Conservation (phyloP, 208 protist species). For the Wallacemonas sp. region DNA sequence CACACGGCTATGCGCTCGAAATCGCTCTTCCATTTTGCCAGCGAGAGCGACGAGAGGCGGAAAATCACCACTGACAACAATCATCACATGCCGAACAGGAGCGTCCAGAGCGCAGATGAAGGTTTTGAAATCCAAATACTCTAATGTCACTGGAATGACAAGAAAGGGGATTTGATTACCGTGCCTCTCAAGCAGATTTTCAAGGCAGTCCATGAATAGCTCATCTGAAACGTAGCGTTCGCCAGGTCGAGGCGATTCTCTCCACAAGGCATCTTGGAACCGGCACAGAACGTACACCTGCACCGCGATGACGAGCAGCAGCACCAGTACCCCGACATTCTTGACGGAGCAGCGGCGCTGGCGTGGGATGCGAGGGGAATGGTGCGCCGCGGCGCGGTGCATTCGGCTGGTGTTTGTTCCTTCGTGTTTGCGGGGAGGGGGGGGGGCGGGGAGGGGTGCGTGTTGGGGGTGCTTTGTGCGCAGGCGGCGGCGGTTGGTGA, state of each 20-base stretch:
- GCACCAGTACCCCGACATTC: too few relatives aligned
- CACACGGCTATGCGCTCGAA: conserved; percentile 4
- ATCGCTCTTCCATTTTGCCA: background rate
- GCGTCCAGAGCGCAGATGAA: conserved; percentile 35
- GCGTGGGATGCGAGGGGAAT: too few relatives aligned
- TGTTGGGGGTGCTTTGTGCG: too few relatives aligned
- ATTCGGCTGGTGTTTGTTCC: too few relatives aligned
- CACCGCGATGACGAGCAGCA: too few relatives aligned
- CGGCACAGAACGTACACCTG: too few relatives aligned
- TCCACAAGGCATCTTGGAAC: background rate
- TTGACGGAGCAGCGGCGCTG: too few relatives aligned
- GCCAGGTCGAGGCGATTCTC: conserved; percentile 12
- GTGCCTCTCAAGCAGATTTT: background rate
- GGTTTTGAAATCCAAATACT: conserved; percentile 37
- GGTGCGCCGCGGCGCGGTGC: too few relatives aligned
- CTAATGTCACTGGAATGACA: conserved; percentile 35
- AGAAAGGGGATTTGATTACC: conserved; percentile 26
- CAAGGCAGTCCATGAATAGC: conserved; percentile 21
- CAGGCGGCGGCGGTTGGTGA: too few relatives aligned
- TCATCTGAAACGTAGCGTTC: conserved; percentile 24
- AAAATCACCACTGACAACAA: conserved; percentile 38
- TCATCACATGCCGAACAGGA: conserved; percentile 39
- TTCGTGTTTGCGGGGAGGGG: too few relatives aligned
- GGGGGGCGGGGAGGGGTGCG: too few relatives aligned
- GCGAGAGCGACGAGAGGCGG: conserved; percentile 10